Percentiles rank a stretch among this genome's conserved stretches.
These are phyloP conservation scores for Microbotryum violaceum DNA, from an alignment of 1,284 basidiomycete genomes.

Conservation along the genomic window DNA sequence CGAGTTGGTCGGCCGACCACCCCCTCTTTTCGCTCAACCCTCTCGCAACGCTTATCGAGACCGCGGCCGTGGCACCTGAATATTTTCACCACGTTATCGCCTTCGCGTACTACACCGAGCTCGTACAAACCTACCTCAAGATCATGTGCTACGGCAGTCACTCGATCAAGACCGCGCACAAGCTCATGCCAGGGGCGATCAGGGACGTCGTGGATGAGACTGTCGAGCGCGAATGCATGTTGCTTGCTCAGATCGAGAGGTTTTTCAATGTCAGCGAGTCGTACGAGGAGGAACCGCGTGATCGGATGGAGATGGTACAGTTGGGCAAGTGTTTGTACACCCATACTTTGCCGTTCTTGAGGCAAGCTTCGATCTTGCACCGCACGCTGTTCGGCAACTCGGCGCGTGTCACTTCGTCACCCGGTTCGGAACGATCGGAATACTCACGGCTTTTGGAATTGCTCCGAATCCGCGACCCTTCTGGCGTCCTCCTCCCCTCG, in stretches of 20 bases:
- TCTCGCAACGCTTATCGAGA: slow-evolving; percentile 75
- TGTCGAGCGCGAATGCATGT: background rate
- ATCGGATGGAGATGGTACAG: background rate
- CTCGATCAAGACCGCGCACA: too few species aligned
- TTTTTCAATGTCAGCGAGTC: too few species aligned
- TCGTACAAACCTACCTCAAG: slow-evolving; percentile 74
- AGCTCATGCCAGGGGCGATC: too few species aligned
- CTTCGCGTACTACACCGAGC: slow-evolving; percentile 77
- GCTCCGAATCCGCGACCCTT: slow-evolving; percentile 68
- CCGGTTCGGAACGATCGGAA: slow-evolving; percentile 46
- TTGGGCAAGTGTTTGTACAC: slow-evolving; percentile 79
- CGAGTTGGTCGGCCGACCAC: slow-evolving; percentile 30
- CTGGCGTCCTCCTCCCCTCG: slow-evolving; percentile 48
- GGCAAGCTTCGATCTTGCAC: slow-evolving; percentile 18
- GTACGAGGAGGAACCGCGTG: too few species aligned
- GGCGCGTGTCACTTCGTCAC: background rate
- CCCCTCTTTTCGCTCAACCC: slow-evolving; percentile 70
- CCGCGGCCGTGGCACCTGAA: slow-evolving; percentile 77
- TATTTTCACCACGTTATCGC: slow-evolving; percentile 75
- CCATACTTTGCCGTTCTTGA: slow-evolving; percentile 52
- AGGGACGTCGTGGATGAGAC: slow-evolving; percentile 5
- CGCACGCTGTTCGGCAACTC: slow-evolving; percentile 14
- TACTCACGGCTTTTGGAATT: slow-evolving; percentile 69
- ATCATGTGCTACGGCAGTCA: slow-evolving; percentile 39
- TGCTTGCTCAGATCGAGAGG: slow-evolving; percentile 4